Evolutionary conservation across 768 basidiomycete species (phyloP).

Genomic region (Imleria badia): DNA sequence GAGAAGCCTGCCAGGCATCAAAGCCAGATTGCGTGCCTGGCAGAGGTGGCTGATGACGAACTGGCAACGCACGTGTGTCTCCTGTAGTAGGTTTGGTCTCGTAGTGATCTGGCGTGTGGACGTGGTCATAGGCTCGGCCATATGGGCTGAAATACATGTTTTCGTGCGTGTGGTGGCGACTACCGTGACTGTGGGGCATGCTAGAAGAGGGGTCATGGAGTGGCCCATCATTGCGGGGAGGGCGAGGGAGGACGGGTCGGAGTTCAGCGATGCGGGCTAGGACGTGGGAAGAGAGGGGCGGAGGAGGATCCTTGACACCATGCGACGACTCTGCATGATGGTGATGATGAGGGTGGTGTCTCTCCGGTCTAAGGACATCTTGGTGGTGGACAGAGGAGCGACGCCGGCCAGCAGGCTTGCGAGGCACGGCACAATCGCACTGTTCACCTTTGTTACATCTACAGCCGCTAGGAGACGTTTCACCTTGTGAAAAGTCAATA

Average conservation of each 20-base stretch:
- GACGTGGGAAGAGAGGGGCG: slow-evolving; percentile 45
- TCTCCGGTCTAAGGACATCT: slow-evolving; percentile 31
- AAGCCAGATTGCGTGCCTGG: slow-evolving; percentile 24
- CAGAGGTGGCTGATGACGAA: slow-evolving; percentile 22
- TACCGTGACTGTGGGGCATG: slow-evolving; percentile 39
- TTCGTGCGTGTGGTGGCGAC: slow-evolving; percentile 51
- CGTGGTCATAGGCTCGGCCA: slow-evolving; percentile 58
- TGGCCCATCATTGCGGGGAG: slow-evolving; percentile 39
- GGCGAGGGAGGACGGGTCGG: slow-evolving; percentile 71
- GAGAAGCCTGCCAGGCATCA: slow-evolving; percentile 26
- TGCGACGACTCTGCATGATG: slow-evolving; percentile 18
- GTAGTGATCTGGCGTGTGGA: slow-evolving; percentile 38
- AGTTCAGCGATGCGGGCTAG: slow-evolving; percentile 62
- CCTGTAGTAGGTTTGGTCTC: slow-evolving; percentile 21
- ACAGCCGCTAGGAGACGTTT: slow-evolving; percentile 47
- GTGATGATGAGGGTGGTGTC: slow-evolving; percentile 17
- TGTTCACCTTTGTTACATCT: slow-evolving; percentile 42
- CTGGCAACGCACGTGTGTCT: slow-evolving; percentile 23
- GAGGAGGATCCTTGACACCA: slow-evolving; percentile 10
- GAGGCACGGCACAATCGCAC: slow-evolving; percentile 61
- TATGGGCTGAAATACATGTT: slow-evolving; percentile 63
- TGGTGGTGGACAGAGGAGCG: slow-evolving; percentile 30
- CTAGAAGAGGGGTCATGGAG: slow-evolving; percentile 50
- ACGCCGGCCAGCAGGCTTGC: slow-evolving; percentile 41
- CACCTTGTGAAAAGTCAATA: slow-evolving; percentile 51